Evolutionary conservation across 2,329 filamentous ascomycete species (phyloP), one percentile per base, ranked within the genome.

Genomic region (Alternaria ventricosa): DNA sequence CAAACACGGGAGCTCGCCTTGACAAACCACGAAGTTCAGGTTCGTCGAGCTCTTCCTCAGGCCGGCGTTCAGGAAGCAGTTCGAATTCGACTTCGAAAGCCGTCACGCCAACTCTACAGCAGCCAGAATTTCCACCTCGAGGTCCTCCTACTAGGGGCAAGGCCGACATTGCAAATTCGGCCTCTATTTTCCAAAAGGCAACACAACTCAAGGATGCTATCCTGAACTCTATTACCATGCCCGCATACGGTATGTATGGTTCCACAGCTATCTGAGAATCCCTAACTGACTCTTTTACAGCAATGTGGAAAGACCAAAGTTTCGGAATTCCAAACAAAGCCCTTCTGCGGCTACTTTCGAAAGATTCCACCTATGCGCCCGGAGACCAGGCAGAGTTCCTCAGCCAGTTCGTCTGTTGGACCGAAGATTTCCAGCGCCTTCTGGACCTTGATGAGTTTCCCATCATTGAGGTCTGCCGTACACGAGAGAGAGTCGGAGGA

Each of bases 231-330:
- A 92, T 92, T 25, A 87, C 88, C 64, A 89, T 92, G 74, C 92
- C 92, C 0, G 90, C 93, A 22, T 82, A 94, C 47, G 90, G 71
- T 74, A 56, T 27, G 71, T 71, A 33, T 15, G 11, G 6, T 49
- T 25, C 49, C 53, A n/a, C 23, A 27, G 15, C 46, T 15, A 12
- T 20, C 15, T 18, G 36, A 41, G 36, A 13, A 3, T 15, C 20
- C 45, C 28, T 8, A n/a, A 33, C 47, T 55, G 7, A 63, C 20
- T n/a, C 22, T 55, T 27, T 11, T 5, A n/a, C 33, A 75, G 76
- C 90, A 23, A 92, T 94, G 88, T 94, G 92, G 92, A 91, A 90
- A 73, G 92, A 95, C 68, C 88, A 90, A 57, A 90, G 87, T 51
- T 88, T 93, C 50, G 89, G 88, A 0, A 89, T 93, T 46, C 89